Evolutionary conservation across 768 basidiomycete species (phyloP).

Genomic region (Epithele typhae): DNA sequence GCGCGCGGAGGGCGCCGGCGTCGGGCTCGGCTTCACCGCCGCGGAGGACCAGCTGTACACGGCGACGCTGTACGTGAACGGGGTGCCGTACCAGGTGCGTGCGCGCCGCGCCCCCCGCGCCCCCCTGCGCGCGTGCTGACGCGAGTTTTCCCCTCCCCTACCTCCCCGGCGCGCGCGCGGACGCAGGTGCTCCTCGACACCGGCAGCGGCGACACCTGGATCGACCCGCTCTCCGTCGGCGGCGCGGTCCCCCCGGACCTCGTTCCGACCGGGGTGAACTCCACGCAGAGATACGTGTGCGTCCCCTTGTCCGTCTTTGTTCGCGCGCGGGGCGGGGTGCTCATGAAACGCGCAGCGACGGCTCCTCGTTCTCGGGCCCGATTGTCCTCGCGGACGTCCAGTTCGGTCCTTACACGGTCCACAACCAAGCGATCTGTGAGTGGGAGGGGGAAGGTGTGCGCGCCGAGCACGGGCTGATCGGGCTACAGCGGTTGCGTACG

Average conservation of each 20-base stretch:
- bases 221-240: neutral
- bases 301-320: neutral
- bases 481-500: neutral
- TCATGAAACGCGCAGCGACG: neutral
- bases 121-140: no score
- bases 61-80: neutral
- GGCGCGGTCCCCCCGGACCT: neutral
- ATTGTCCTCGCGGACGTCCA: neutral
- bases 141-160: no score
- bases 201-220: conserved; percentile 1
- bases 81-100: neutral
- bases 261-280: neutral
- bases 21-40: neutral
- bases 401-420: neutral
- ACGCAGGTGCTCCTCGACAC: neutral
- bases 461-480: no score
- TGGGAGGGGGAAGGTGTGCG: no score
- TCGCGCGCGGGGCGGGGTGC: neutral
- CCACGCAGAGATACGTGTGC: neutral
- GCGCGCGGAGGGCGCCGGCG: neutral
- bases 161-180: no score
- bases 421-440: neutral
- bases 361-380: neutral
- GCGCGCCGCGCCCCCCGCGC: no score
- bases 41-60: neutral